These are phyloP conservation scores for Glycine latifolia DNA, from an alignment of 306 rosid species.

Conservation along the genomic window DNA sequence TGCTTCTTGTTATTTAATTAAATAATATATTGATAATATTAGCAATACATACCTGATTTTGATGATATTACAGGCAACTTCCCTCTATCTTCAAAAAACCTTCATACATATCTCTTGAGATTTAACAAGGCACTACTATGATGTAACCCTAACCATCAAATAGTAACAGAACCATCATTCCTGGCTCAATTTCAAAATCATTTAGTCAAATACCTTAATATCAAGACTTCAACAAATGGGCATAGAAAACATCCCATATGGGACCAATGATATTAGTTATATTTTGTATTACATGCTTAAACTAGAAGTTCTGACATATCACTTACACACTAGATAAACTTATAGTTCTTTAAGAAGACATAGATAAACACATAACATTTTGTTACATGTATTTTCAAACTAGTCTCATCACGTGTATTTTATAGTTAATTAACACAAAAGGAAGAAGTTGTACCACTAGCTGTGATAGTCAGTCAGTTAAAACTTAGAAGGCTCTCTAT, in stretches of 20 bases:
- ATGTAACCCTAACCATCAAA: constrained; percentile 13
- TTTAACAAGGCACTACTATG: neutral
- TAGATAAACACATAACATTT: neutral
- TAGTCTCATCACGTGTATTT: neutral
- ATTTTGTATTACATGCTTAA: constrained; percentile 24
- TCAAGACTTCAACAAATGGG: constrained; percentile 1
- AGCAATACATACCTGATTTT: constrained; percentile 15
- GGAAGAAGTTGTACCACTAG: neutral
- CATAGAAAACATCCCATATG: neutral
- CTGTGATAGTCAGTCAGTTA: constrained; percentile 12
- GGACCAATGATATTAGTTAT: neutral
- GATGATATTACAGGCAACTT: constrained; percentile 6
- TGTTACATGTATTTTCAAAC: neutral
- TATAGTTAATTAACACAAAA: neutral
- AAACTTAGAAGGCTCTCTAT: constrained; percentile 4
- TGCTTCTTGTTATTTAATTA: constrained; percentile 4
- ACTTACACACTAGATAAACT: constrained; percentile 16
- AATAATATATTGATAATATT: constrained; percentile 3
- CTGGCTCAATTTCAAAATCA: constrained; percentile 33
- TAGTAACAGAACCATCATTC: constrained; percentile 9
- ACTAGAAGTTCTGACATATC: constrained; percentile 26
- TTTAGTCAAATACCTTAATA: constrained; percentile 5
- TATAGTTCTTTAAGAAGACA: neutral
- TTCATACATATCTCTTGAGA: neutral
- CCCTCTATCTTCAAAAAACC: neutral